Conservation (phyloP, 1,139 yeast species). For the Sugiyamaella xylanicola region DNA sequence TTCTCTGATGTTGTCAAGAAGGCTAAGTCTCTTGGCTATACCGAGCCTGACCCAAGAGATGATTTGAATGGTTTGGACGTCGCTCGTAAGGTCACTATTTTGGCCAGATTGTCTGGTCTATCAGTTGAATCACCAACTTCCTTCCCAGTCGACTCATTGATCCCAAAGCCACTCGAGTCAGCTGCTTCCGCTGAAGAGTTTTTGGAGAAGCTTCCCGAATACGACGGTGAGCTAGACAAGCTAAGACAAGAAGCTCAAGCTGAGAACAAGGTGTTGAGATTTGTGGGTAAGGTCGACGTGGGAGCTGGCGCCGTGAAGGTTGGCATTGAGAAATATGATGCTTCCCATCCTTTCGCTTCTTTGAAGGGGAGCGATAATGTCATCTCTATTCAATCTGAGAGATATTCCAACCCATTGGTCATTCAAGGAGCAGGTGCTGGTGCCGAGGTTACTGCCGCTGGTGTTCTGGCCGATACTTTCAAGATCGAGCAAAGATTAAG, state of each 20-base stretch:
- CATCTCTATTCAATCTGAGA: conserved; percentile 83
- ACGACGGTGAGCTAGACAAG: conserved; percentile 74
- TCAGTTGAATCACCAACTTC: conserved; percentile 86
- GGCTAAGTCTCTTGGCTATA: conserved; percentile 91
- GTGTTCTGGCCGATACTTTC: conserved; percentile 90
- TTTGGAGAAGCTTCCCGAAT: conserved; percentile 75
- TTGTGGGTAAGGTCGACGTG: conserved; percentile 87
- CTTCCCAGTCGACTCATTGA: conserved; percentile 93
- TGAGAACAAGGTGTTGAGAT: conserved; percentile 85
- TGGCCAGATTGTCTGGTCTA: conserved; percentile 89
- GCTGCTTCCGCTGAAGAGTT: conserved; percentile 76
- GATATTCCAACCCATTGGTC: conserved; percentile 90
- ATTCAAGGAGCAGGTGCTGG: conserved; percentile 99
- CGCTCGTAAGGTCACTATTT: conserved; percentile 94
- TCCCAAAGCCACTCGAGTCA: conserved; percentile 82
- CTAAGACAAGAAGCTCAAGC: conserved; percentile 79
- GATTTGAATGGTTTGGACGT: conserved; percentile 97
- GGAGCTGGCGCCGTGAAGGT: conserved; percentile 64
- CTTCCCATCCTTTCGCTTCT: conserved; percentile 93
- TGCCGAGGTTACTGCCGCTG: conserved; percentile 98
- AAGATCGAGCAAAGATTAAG: conserved; percentile 82
- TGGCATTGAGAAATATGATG: conserved; percentile 76
- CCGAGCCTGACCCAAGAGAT: conserved; percentile 99
- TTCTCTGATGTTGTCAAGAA: conserved; percentile 87
- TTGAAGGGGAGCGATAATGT: conserved; percentile 96